These are phyloP conservation scores for Herpetomonas samuelpessoai DNA, from an alignment of 208 protist species.

Conservation along the genomic window DNA sequence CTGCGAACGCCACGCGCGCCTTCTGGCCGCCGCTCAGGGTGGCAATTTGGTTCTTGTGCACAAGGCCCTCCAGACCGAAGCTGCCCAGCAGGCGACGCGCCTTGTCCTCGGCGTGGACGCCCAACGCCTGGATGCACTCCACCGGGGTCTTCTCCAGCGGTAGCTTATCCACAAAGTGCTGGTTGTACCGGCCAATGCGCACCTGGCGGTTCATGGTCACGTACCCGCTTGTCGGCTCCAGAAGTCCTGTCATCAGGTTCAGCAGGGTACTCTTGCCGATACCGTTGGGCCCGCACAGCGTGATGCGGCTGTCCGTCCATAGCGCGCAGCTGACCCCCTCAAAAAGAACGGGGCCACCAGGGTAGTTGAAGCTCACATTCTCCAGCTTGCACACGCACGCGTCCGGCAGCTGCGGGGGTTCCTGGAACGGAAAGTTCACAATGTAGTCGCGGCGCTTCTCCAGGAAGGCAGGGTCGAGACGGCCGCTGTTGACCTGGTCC, in stretches of 20 bases:
- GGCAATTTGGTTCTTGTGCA: slow-evolving; percentile 88
- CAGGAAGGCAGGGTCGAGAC: slow-evolving; percentile 61
- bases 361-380: slow-evolving; percentile 85
- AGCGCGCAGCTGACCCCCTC: slow-evolving; percentile 76
- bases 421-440: slow-evolving; percentile 87
- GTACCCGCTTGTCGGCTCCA: slow-evolving; percentile 69
- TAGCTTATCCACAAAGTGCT: slow-evolving; percentile 94
- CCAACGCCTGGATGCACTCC: slow-evolving; percentile 80
- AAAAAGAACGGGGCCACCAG: slow-evolving; percentile 67
- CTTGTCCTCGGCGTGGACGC: slow-evolving; percentile 74
- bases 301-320: slow-evolving; percentile 89
- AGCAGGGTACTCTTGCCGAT: slow-evolving; percentile 93
- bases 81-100: slow-evolving; percentile 80
- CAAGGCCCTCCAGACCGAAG: slow-evolving; percentile 86
- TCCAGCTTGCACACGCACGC: slow-evolving; percentile 83
- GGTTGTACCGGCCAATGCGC: slow-evolving; percentile 88
- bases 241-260: slow-evolving; percentile 85
- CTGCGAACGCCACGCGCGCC: slow-evolving; percentile 91
- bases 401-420: slow-evolving; percentile 74
- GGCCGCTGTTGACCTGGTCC: slow-evolving; percentile 64
- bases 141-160: slow-evolving; percentile 87
- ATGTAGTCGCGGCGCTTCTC: slow-evolving; percentile 87
- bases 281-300: slow-evolving; percentile 90
- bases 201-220: slow-evolving; percentile 80
- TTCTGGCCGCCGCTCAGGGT: slow-evolving; percentile 95